Evolutionary conservation across 2,329 filamentous ascomycete species (phyloP), one percentile per base, ranked within the genome.

Genomic region (Keithomyces neogunnii): DNA sequence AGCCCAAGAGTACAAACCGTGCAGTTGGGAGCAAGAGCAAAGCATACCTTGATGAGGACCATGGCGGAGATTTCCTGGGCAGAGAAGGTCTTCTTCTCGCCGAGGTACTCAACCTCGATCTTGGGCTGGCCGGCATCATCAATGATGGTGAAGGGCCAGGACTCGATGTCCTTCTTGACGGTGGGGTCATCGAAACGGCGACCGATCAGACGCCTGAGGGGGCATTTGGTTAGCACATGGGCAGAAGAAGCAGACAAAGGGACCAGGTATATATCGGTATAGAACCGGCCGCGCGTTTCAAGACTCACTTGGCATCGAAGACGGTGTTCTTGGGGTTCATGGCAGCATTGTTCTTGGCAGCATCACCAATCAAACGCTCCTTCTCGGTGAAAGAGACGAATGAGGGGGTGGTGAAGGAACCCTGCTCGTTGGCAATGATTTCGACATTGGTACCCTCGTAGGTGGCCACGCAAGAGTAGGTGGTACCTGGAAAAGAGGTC

Each of bases 361-460:
- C 92, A 83, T 97, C 93, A 81, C 93, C 93, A 69, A 97, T 97
- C 77, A 99, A 80, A 75, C 93, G 91, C 83, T 99, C 93, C 80
- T 96, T 89, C 67, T 92, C 86, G 71, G 90, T 96, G 85, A 99
- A 99, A 66, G 89, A 95, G 71, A 99, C 93, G 81, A 96, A 99
- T 53, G 93, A 97, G 62, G 93, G 93, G 59, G 93, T 97, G 70
- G 93, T 97, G 79, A 96, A 96, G 78, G 84, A 91, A 82, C 92
- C 92, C 85, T 97, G 92, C 84, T 97, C 92, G 79, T 97, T 97
- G 86, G 92, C 92, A 74, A 97, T 96, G 82, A 99, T 99, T 76
- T 99, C 93, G 73, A 97, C 92, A 85, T 96, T 96, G 81, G 83
- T 92, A 73, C 93, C 93, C 79, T 97, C 93, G 79, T 97, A 99